phyloP scores from a whole-genome alignment of 2,329 filamentous ascomycete genomes.

The Fusarium incarnatum region DNA sequence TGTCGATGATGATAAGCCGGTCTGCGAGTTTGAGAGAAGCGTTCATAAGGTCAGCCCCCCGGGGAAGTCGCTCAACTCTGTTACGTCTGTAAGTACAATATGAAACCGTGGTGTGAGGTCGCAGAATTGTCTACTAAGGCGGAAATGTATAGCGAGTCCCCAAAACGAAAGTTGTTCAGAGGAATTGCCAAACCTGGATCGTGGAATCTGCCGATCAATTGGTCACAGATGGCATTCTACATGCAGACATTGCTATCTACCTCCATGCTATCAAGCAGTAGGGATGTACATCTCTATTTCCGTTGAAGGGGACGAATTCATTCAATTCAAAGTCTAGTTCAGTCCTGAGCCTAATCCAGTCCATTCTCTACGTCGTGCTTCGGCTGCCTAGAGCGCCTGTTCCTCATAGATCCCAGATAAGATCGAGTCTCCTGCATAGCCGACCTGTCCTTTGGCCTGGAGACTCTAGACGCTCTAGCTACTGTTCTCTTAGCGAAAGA shows the following conservation, averaged over 20 bases:
- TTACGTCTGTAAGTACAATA: background rate
- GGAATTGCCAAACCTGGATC: conserved; percentile 26
- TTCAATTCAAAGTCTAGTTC: too few relatives aligned
- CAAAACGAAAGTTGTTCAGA: background rate
- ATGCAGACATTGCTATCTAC: background rate
- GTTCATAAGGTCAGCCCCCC: background rate
- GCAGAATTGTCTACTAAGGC: too few relatives aligned
- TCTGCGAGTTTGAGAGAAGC: background rate
- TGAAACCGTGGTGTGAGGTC: too few relatives aligned
- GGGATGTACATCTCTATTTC: accelerated
- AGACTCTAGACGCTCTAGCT: too few relatives aligned
- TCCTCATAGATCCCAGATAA: too few relatives aligned
- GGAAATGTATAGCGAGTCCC: accelerated
- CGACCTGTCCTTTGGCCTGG: too few relatives aligned
- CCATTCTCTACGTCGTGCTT: too few relatives aligned
- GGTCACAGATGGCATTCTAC: background rate
- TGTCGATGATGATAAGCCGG: accelerated
- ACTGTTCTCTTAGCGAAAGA: too few relatives aligned
- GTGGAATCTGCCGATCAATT: conserved; percentile 5
- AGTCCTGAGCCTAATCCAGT: too few relatives aligned
- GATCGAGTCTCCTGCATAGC: too few relatives aligned
- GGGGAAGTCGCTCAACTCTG: background rate
- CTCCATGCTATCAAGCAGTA: background rate
- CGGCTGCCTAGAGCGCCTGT: too few relatives aligned
- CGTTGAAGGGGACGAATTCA: too few relatives aligned